A percentile compares a stretch with the other conserved stretches of the same genome.
Conservation (phyloP, 345 rosid genomes). For the Zanthoxylum bungeanum region DNA sequence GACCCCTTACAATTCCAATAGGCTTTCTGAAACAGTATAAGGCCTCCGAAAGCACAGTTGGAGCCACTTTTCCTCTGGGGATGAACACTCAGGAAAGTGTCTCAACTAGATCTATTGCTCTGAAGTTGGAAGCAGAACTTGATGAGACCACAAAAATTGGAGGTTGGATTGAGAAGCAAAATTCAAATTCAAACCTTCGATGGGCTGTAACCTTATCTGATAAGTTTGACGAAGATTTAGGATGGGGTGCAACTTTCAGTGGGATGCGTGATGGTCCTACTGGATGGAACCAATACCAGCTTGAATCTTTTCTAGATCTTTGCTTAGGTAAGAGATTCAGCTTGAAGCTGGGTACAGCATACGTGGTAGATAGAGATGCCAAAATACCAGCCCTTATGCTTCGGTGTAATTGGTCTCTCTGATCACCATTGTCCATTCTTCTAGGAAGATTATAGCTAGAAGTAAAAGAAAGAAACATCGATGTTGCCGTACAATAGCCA, state of each 20-base stretch:
- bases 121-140: slow-evolving; percentile 63
- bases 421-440: slow-evolving; percentile 7
- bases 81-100: slow-evolving; percentile 15
- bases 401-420: slow-evolving; percentile 77
- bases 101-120: slow-evolving; percentile 42
- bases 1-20: slow-evolving; percentile 53
- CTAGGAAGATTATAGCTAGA: too few relatives aligned
- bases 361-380: slow-evolving; percentile 46
- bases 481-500: too few relatives aligned
- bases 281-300: slow-evolving; percentile 46
- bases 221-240: slow-evolving; percentile 55
- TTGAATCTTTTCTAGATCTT: slow-evolving; percentile 62
- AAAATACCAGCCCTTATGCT: slow-evolving; percentile 55
- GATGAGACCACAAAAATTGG: slow-evolving; percentile 57
- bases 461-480: too few relatives aligned
- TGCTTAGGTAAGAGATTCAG: slow-evolving; percentile 45
- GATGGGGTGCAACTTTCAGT: slow-evolving; percentile 75
- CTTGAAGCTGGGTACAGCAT: slow-evolving; percentile 67
- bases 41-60: slow-evolving; percentile 22
- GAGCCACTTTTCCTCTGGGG: slow-evolving; percentile 24
- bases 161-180: slow-evolving; percentile 78
- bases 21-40: slow-evolving; percentile 30
- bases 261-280: slow-evolving; percentile 44
- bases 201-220: slow-evolving; percentile 67
- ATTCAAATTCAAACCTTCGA: slow-evolving; percentile 35